These are phyloP conservation scores for Fusarium burgessii DNA, from an alignment of 2,329 filamentous ascomycete species.

Conservation along the genomic window DNA sequence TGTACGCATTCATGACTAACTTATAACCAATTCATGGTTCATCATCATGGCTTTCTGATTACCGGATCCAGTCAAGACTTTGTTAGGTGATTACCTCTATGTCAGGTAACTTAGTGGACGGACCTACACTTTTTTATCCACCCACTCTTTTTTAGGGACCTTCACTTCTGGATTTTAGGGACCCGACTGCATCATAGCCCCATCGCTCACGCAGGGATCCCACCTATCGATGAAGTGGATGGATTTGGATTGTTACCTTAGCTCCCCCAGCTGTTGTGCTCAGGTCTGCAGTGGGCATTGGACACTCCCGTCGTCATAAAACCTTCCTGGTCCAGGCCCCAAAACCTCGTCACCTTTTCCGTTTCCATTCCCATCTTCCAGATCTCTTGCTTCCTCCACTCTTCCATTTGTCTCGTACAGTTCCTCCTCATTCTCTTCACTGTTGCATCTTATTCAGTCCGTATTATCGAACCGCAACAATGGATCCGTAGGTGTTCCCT, in stretches of 20 bases:
- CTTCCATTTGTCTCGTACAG: constrained; percentile 12
- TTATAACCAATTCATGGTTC: neutral
- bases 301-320: constrained; percentile 48
- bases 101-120: constrained; percentile 21
- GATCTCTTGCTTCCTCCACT: constrained; percentile 32
- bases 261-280: constrained; percentile 37
- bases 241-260: constrained; percentile 31
- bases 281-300: constrained; percentile 26
- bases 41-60: constrained; percentile 2
- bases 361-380: constrained; percentile 29
- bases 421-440: constrained; percentile 1
- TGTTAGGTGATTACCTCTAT: constrained; percentile 1
- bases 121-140: constrained; percentile 28
- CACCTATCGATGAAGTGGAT: constrained; percentile 18
- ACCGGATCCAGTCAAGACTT: neutral
- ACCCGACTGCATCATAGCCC: constrained; percentile 47
- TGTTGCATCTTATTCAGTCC: constrained; percentile 18
- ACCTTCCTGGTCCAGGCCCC: constrained; percentile 40
- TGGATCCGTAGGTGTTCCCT: constrained; percentile 46
- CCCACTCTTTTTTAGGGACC: constrained; percentile 33
- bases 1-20: neutral
- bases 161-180: constrained; percentile 12
- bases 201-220: constrained; percentile 42
- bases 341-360: constrained; percentile 41
- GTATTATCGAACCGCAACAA: constrained; percentile 39